A percentile compares a stretch with the other conserved stretches of the same genome.
Conservation (phyloP, 306 rosid species). For the Ceratonia siliqua region DNA sequence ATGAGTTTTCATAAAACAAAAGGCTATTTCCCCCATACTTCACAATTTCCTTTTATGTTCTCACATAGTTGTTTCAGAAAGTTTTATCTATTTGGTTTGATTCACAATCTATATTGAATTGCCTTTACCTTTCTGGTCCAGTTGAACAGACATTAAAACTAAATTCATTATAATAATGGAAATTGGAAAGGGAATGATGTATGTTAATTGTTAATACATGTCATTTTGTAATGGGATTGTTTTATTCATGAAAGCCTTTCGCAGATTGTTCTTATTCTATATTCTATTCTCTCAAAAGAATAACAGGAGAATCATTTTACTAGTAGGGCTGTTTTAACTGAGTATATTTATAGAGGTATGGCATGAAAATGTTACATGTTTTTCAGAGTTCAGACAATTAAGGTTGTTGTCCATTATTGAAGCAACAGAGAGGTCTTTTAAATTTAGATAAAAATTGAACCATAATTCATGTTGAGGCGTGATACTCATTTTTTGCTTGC, state of each 20-base stretch:
- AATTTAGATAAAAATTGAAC: not conserved
- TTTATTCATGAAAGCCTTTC: not conserved
- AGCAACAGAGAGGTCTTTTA: not conserved
- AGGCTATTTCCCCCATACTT: not conserved
- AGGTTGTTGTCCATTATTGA: not conserved
- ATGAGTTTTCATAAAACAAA: not conserved
- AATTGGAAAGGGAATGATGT: not conserved
- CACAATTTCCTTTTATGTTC: not conserved
- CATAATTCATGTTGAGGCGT: not conserved
- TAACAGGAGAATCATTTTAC: not conserved
- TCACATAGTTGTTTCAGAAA: not conserved
- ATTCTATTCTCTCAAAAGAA: not conserved
- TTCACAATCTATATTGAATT: not conserved
- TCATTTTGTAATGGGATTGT: not conserved
- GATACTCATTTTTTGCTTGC: constrained; percentile 15
- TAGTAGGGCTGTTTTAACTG: not conserved
- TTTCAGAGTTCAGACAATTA: not conserved
- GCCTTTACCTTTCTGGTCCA: constrained; percentile 17
- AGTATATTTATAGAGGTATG: constrained; percentile 9
- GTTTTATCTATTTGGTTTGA: constrained; percentile 5
- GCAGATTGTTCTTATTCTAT: not conserved
- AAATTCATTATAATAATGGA: not conserved
- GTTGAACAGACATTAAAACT: not conserved
- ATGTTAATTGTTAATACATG: constrained; percentile 3
- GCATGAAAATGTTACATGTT: not conserved